Conservation (phyloP, 108 stramenopile species). For the Licmophora abbreviata region DNA sequence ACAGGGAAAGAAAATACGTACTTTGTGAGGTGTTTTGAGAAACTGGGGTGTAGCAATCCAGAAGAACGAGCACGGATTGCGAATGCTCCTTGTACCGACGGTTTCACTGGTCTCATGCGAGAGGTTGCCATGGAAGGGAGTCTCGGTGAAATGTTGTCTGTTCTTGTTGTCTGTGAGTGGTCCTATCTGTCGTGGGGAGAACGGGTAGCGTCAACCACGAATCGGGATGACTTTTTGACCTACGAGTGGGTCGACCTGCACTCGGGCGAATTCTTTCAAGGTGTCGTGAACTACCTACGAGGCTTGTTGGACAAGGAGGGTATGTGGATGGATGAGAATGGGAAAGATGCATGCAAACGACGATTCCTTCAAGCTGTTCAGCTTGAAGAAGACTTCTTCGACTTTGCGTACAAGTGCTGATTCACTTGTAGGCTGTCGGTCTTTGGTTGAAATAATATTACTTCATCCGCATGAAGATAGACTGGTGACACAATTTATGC, state of each 20-base stretch:
- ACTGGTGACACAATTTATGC: too few relatives aligned
- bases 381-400: conserved; percentile 63
- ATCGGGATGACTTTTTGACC: conserved; percentile 36
- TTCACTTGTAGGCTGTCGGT: too few relatives aligned
- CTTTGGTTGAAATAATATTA: too few relatives aligned
- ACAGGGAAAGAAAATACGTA: conserved; percentile 68
- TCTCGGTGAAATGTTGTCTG: conserved; percentile 55
- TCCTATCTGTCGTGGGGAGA: conserved; percentile 58
- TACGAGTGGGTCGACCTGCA: conserved; percentile 72
- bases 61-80: conserved; percentile 34
- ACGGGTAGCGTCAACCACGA: conserved; percentile 16
- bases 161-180: conserved; percentile 68
- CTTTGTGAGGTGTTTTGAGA: conserved; percentile 47
- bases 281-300: conserved; percentile 48
- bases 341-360: conserved; percentile 15
- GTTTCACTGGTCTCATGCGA: conserved; percentile 38
- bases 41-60: conserved; percentile 16
- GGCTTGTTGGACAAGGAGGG: conserved; percentile 51
- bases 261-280: conserved; percentile 38
- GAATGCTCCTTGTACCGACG: conserved; percentile 26
- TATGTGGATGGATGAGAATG: conserved; percentile 19
- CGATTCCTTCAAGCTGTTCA: conserved; percentile 51
- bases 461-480: too few relatives aligned
- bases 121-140: conserved; percentile 31
- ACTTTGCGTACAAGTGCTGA: conserved; percentile 41